Evolutionary conservation across 1,139 yeast species (phyloP), one percentile per base, ranked within the genome.

Genomic region (Pichia sp.): DNA sequence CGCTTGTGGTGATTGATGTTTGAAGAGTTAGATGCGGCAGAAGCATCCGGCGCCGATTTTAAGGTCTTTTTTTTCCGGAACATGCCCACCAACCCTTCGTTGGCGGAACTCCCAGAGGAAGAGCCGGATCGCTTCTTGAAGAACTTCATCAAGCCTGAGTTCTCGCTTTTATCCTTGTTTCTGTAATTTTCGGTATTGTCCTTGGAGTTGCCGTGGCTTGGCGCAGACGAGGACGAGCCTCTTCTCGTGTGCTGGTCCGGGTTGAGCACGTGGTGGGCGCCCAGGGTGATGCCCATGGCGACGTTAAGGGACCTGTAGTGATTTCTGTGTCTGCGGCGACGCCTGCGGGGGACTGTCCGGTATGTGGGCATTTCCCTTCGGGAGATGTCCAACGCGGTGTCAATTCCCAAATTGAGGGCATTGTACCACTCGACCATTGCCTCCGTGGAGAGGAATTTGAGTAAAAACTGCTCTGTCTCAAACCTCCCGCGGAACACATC

Each of bases 301-400:
- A 55, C 45, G 44, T 49, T 47, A 5, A 26, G 8, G 8, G 34
- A 29, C 16, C 42, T 38, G n/a, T 40, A 23, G 31, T 26, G 32
- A 29, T 49, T 53, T 26, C 38, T 43, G 15, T 36, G 54, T 30
- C 54, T 50, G 41, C 80, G 68, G 47, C 82, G 67, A 66, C 90
- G 74, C 62, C 92, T 74, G 62, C 92, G 72, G 4, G 95, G 95
- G 8, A 87, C 90, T 0, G 89, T 84, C 64, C 90, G 74, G 67
- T 85, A 86, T 34, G 75, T 74, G 3, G 95, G 93, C 67, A 81
- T 66, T 50, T 80, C 83, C 50, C 95, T 72, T 30, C 77, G 73
- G 41, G 72, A 74, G 32, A 87, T 62, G 67, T 87, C 93, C 46
- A 85, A 70, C 3, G 90, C 72, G 31, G 86, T 79, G 62, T 84